phyloP scores from a whole-genome alignment of 2,329 filamentous ascomycete species.

The Diaporthe ampelina region DNA sequence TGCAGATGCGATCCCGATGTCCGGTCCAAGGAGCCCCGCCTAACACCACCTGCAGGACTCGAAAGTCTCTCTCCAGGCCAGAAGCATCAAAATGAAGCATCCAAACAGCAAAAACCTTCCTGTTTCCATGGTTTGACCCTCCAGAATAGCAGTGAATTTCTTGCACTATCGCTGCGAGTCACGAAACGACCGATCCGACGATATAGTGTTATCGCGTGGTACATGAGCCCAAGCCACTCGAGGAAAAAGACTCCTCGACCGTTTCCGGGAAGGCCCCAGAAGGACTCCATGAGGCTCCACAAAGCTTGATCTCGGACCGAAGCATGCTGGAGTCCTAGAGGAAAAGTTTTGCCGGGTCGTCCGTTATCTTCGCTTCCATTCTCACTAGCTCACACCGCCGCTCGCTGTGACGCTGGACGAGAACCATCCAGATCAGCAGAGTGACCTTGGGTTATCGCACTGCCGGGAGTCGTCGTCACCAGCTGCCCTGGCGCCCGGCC shows the following conservation, averaged over 20 bases:
- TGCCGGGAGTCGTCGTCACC: neutral
- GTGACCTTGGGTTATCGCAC: neutral
- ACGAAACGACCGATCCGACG: no score
- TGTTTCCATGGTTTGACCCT: neutral
- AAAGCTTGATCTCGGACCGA: conserved; percentile 32
- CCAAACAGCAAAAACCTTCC: no score
- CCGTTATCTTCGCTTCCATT: conserved; percentile 30
- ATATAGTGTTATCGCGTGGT: neutral
- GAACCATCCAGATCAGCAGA: neutral
- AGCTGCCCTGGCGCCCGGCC: neutral
- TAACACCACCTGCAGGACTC: neutral
- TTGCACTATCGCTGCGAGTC: no score
- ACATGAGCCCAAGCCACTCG: neutral
- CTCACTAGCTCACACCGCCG: conserved; percentile 2
- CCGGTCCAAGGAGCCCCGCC: neutral
- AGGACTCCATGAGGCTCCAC: neutral
- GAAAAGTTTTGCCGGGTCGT: conserved; percentile 24
- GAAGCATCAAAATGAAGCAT: neutral
- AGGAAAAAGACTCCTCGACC: neutral
- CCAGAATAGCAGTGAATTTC: no score
- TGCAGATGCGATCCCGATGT: conserved; percentile 17
- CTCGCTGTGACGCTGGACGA: neutral
- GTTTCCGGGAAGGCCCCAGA: neutral
- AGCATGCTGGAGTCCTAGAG: neutral
- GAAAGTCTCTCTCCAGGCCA: neutral